These are phyloP conservation scores for Carnegiea gigantea DNA, from an alignment of 179 eudicot species.

Conservation along the genomic window DNA sequence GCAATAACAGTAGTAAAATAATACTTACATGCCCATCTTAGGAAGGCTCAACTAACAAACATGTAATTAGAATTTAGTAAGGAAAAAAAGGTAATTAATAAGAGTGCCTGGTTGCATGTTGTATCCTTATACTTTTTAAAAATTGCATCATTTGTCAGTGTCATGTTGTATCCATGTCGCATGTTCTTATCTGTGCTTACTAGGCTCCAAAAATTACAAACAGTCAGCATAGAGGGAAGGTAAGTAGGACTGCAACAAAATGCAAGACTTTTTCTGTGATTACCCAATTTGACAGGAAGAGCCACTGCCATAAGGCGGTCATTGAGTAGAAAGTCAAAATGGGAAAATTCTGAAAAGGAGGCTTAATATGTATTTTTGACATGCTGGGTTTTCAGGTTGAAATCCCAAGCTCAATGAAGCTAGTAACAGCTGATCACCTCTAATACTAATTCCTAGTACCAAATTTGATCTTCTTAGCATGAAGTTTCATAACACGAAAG, in stretches of 20 bases:
- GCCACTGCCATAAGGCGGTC: background rate
- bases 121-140: too few species aligned
- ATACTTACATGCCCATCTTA: too few species aligned
- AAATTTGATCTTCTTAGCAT: background rate
- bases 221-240: too few species aligned
- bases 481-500: background rate
- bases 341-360: background rate
- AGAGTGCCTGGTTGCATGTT: too few species aligned
- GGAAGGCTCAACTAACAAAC: too few species aligned
- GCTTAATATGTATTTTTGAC: background rate
- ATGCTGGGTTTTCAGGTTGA: background rate
- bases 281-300: background rate
- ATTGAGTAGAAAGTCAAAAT: background rate
- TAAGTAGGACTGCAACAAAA: background rate
- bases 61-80: too few species aligned
- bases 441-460: background rate
- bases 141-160: too few species aligned
- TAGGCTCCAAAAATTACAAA: too few species aligned
- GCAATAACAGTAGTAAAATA: too few species aligned
- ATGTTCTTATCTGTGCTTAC: too few species aligned
- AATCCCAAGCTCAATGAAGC: conserved; percentile 2
- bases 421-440: background rate
- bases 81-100: too few species aligned
- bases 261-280: background rate
- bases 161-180: too few species aligned